A percentile compares a stretch with the other conserved stretches of the same genome.
phyloP scores from a whole-genome alignment of 495 filamentous ascomycete species.

The Hypoxylon fuscum region DNA sequence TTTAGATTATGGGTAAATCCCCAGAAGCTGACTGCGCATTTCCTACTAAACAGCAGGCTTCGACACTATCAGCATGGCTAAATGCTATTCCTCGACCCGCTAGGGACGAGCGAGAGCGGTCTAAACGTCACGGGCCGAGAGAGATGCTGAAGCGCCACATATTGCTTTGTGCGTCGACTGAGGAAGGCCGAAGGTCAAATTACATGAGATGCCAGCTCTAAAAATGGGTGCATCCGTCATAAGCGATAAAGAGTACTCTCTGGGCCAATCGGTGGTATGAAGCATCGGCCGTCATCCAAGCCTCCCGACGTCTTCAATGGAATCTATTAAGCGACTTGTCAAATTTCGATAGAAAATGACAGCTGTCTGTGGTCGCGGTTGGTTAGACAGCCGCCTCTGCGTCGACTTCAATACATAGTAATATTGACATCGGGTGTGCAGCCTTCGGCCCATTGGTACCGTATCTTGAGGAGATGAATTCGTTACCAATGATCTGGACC shows the following conservation, averaged over 20 bases:
- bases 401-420: background rate
- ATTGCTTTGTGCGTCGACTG: constrained; percentile 3
- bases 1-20: background rate
- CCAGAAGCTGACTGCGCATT: background rate
- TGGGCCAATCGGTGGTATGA: background rate
- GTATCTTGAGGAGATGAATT: too few relatives aligned
- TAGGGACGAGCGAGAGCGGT: too few relatives aligned
- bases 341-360: background rate
- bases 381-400: constrained; percentile 5
- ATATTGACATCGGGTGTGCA: background rate
- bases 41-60: constrained; percentile 2
- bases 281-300: background rate
- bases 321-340: constrained; percentile 1
- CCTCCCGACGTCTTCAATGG: background rate
- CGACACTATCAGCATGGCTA: constrained; percentile 8
- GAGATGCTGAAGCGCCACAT: background rate
- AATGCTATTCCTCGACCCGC: too few relatives aligned
- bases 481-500: background rate
- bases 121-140: background rate
- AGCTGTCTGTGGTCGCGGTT: background rate
- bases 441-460: too few relatives aligned
- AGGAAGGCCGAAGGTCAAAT: background rate
- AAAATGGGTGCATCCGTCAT: background rate
- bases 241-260: background rate
- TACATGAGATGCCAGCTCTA: background rate